Evolutionary conservation across 2,329 filamentous ascomycete species (phyloP), one percentile per base, ranked within the genome.

Genomic region (Elsinoe ampelina): DNA sequence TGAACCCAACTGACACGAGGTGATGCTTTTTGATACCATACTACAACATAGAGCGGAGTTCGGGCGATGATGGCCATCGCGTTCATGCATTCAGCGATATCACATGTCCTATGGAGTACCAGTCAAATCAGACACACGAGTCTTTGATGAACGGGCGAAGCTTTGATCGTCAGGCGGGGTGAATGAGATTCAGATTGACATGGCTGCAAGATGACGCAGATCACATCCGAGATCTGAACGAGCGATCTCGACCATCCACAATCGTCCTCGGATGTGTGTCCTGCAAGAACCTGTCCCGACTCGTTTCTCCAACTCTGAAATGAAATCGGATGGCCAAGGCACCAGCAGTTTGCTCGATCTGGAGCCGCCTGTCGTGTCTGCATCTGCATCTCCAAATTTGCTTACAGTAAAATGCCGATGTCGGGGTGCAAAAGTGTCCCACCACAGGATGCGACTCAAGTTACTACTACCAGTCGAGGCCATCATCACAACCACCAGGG

Each of bases 21-120:
- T 56, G 42, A 41, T 55, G 22, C n/a, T 38, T 50, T 39, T 52
- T 52, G 48, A 52, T 52, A 52, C 48, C 48, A 52, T 10, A 22
- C 12, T 2, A 11, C 19, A 22, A 20, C 26, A 30, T 30, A 30
- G 5, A 8, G 7, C 26, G 26, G 26, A 30, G 26, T 30, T 30
- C 26, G 26, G 26, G 26, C 26, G 26, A 8, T 8, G 7, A 30
- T 30, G 26, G 26, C 2, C 26, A 8, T 30, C 26, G 26, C 26
- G 26, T 30, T 30, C 4, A 30, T 30, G 26, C 26, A 30, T 30
- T 30, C 26, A 30, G 26, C 26, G 26, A 30, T 30, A 30, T 30
- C 26, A 30, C 17, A 12, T 39, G 36, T 3, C n/a, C 36, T 2
- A 39, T 39, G 17, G 12, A 5, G 12, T n/a, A n/a, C n/a, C 6